A percentile compares a stretch with the other conserved stretches of the same genome.
Evolutionary conservation across 345 rosid species (phyloP).

Genomic region (Cardiospermum halicacabum): DNA sequence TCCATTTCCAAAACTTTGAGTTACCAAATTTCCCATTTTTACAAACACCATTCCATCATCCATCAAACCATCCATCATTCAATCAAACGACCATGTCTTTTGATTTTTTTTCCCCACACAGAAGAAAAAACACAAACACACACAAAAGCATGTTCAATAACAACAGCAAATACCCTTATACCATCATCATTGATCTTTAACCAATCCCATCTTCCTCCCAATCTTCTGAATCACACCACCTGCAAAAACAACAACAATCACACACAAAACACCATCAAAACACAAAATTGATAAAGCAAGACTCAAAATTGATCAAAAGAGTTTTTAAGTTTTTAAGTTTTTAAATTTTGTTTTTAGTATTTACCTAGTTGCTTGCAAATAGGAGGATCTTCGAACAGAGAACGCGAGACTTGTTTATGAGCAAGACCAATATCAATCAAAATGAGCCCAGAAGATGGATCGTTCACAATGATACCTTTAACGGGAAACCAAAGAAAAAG

Average conservation of each 20-base stretch:
- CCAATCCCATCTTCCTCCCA: constrained; percentile 47
- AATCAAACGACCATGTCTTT: constrained; percentile 19
- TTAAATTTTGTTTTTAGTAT: not conserved
- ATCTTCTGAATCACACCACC: constrained; percentile 31
- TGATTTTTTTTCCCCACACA: constrained; percentile 6
- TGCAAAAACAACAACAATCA: constrained; percentile 6
- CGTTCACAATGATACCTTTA: constrained; percentile 66
- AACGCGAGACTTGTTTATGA: constrained; percentile 70
- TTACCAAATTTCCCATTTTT: constrained; percentile 26
- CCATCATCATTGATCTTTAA: constrained; percentile 42
- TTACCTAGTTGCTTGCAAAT: constrained; percentile 64
- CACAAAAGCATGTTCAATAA: constrained; percentile 6
- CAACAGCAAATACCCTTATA: not conserved
- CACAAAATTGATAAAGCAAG: not conserved
- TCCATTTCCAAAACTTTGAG: constrained; percentile 3
- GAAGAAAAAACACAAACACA: not conserved
- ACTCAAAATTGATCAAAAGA: no score
- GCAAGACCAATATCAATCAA: constrained; percentile 80
- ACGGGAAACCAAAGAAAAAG: constrained; percentile 86
- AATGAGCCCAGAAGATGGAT: constrained; percentile 78
- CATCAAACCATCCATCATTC: no score
- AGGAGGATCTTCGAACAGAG: constrained; percentile 90
- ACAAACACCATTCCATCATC: constrained; percentile 26
- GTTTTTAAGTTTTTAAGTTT: no score
- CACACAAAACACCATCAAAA: not conserved